These are phyloP conservation scores for Penicillium turbatum DNA, from an alignment of 495 filamentous ascomycete species.

Conservation along the genomic window DNA sequence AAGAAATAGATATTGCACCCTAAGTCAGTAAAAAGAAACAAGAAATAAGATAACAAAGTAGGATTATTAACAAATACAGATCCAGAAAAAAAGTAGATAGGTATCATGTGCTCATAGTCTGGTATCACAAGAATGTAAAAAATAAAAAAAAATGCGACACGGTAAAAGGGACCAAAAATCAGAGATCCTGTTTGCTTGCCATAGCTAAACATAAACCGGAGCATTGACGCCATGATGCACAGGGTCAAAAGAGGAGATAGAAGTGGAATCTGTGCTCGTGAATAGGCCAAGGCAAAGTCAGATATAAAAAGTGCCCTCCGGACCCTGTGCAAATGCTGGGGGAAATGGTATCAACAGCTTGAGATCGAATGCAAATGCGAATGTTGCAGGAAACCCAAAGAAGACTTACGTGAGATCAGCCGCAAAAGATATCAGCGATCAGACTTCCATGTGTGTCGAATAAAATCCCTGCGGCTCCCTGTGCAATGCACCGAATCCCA, in stretches of 20 bases:
- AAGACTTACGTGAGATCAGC: slow-evolving; percentile 4
- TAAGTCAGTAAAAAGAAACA: neutral
- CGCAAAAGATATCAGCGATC: neutral
- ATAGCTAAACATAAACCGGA: slow-evolving; percentile 18
- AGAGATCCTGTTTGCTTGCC: neutral
- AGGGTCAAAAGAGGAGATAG: slow-evolving; percentile 13
- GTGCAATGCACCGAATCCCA: neutral
- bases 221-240: slow-evolving; percentile 31
- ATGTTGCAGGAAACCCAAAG: slow-evolving; percentile 4
- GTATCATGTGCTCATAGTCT: slow-evolving; percentile 34
- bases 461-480: neutral
- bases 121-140: slow-evolving; percentile 31
- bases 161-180: neutral
- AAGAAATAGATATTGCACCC: neutral
- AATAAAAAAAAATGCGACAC: slow-evolving; percentile 7
- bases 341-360: slow-evolving; percentile 24
- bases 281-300: slow-evolving; percentile 7
- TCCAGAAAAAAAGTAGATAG: slow-evolving; percentile 30
- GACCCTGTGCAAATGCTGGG: slow-evolving; percentile 28
- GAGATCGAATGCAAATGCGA: slow-evolving; percentile 32
- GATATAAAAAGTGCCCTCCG: slow-evolving; percentile 13
- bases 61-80: slow-evolving; percentile 34
- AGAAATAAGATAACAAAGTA: slow-evolving; percentile 9
- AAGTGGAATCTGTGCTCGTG: slow-evolving; percentile 11
- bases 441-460: neutral